phyloP scores from a whole-genome alignment of 495 filamentous ascomycete genomes.

The Penicillium antarcticum region DNA sequence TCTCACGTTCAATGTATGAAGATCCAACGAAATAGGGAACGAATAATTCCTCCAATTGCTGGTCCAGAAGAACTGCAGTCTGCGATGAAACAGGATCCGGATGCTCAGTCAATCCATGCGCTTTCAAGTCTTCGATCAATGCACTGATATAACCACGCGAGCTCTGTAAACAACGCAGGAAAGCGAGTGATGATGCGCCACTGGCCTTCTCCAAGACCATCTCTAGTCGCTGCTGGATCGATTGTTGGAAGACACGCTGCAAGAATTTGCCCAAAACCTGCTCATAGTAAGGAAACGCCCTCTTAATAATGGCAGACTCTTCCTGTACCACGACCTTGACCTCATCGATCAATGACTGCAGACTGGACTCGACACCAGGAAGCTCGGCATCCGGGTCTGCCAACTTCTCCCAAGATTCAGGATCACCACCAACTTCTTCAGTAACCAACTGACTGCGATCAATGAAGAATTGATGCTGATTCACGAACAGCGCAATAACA shows the following conservation, averaged over 20 bases:
- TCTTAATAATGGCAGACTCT: constrained; percentile 91
- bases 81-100: constrained; percentile 87
- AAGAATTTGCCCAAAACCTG: constrained; percentile 88
- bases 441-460: constrained; percentile 84
- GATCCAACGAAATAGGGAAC: constrained; percentile 92
- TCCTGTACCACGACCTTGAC: constrained; percentile 95
- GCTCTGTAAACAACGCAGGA: constrained; percentile 85
- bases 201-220: constrained; percentile 95
- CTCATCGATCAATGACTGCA: constrained; percentile 90
- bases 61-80: constrained; percentile 81
- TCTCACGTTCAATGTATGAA: constrained; percentile 94
- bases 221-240: constrained; percentile 91
- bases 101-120: constrained; percentile 91
- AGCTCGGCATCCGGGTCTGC: constrained; percentile 92
- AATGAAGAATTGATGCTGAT: constrained; percentile 99
- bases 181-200: constrained; percentile 84
- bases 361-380: constrained; percentile 83
- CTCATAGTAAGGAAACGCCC: constrained; percentile 94
- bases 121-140: constrained; percentile 87
- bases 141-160: constrained; percentile 80
- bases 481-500: constrained; percentile 93
- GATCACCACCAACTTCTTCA: constrained; percentile 82
- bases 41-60: constrained; percentile 95
- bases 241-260: constrained; percentile 96
- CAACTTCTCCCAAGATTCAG: constrained; percentile 82